phyloP scores from a whole-genome alignment of 2,329 filamentous ascomycete species.

The Trichoderma gracile region DNA sequence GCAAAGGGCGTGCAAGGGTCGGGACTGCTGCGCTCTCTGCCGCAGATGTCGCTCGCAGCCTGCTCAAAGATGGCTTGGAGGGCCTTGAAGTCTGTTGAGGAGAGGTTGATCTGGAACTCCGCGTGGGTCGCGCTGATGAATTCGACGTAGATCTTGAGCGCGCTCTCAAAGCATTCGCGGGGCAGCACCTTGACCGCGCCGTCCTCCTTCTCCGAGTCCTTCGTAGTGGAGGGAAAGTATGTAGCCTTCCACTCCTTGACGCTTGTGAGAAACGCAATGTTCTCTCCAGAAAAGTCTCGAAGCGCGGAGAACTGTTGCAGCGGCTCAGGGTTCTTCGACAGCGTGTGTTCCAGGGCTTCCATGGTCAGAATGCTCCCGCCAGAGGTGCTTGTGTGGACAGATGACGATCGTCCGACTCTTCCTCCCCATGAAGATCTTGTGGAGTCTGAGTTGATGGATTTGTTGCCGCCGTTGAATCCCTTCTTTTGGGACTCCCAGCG shows the following conservation, averaged over 20 bases:
- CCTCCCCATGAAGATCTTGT: constrained; percentile 43
- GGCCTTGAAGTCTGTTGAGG: constrained; percentile 54
- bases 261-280: constrained; percentile 64
- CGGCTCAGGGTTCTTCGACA: constrained; percentile 56
- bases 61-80: constrained; percentile 59
- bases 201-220: constrained; percentile 32
- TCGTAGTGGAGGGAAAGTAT: constrained; percentile 32
- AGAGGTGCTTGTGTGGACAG: constrained; percentile 35
- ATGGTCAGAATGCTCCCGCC: constrained; percentile 56
- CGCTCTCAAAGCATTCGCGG: constrained; percentile 57
- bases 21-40: constrained; percentile 39
- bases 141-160: constrained; percentile 61
- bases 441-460: constrained; percentile 40
- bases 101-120: constrained; percentile 67
- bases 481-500: constrained; percentile 49
- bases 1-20: constrained; percentile 50
- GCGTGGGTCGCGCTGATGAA: constrained; percentile 63
- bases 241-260: constrained; percentile 48
- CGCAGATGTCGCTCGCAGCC: constrained; percentile 50
- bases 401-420: constrained; percentile 38
- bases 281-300: constrained; percentile 67
- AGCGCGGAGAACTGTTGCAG: constrained; percentile 63
- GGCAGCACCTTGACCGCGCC: constrained; percentile 37
- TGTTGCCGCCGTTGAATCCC: constrained; percentile 35
- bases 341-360: constrained; percentile 59